Evolutionary conservation across 2,329 filamentous ascomycete species (phyloP), one percentile per base, ranked within the genome.

Genomic region (Xylogone sp.): DNA sequence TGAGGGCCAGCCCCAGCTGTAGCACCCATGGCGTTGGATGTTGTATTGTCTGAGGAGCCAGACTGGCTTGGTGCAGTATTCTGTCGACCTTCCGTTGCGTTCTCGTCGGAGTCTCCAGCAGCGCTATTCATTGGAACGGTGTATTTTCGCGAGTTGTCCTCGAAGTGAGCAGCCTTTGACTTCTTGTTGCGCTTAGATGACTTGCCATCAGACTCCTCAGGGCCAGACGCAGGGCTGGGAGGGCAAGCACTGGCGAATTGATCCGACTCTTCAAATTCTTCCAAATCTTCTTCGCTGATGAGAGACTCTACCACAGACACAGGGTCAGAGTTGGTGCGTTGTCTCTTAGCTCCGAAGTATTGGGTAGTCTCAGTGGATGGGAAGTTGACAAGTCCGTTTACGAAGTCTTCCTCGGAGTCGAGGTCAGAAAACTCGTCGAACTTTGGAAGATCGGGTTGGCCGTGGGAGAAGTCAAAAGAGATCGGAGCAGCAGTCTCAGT

Each of bases 381-480:
- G 59, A 91, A 86, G 64, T 89, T 83, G 57, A 90, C 84, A 8
- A 95, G 79, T 50, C 81, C 80, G 67, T 83, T 86, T 62, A 83
- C 80, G 63, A 95, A 90, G 67, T 94, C 90, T 78, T 95, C 90
- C 63, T 96, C 92, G 1, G 88, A 91, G 68, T 96, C 92, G 51
- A 96, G 79, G 63, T 96, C 91, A 21, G 92, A 94, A 59, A 95
- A 83, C 59, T 90, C 88, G 69, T 95, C 89, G 61, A 96, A 95
- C 8, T 79, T 76, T 21, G 88, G 86, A 24, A 94, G 78, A 21
- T 81, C 81, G 72, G 79, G 71, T 56, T 77, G 74, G 59, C 75
- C 72, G 21, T 75, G 58, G 16, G 56, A 46, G 46, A 71, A 63
- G 57, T 70, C 71, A 65, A 84, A 82, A 55, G 81, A 77, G 58